These are phyloP conservation scores for Penicillium expansum DNA, from an alignment of 2,329 filamentous ascomycete species.

Conservation along the genomic window DNA sequence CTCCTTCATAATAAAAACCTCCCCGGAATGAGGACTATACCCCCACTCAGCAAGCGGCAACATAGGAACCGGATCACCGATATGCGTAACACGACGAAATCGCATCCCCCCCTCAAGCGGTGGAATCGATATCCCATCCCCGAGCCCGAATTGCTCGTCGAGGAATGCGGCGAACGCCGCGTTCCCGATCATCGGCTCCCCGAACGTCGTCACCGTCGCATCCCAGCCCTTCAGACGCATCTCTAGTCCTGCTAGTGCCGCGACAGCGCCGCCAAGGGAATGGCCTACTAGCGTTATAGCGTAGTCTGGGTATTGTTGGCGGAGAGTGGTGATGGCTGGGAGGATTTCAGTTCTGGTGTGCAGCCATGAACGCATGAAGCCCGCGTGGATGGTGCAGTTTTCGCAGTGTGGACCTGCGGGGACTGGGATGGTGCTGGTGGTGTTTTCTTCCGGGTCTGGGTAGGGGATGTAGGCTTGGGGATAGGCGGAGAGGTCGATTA, in stretches of 20 bases:
- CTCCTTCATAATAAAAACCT: slow-evolving; percentile 77
- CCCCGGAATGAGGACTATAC: slow-evolving; percentile 78
- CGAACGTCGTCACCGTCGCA: slow-evolving; percentile 82
- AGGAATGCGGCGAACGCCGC: slow-evolving; percentile 52
- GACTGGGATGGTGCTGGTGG: slow-evolving; percentile 24
- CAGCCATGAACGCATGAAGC: slow-evolving; percentile 83
- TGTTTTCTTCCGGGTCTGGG: slow-evolving; percentile 46
- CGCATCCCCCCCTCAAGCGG: neutral
- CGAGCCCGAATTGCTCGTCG: slow-evolving; percentile 51
- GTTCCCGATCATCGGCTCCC: slow-evolving; percentile 70
- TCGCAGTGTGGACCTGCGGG: slow-evolving; percentile 58
- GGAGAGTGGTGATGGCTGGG: slow-evolving; percentile 60
- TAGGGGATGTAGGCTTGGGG: slow-evolving; percentile 92
- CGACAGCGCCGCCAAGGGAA: slow-evolving; percentile 88
- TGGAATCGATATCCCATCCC: slow-evolving; percentile 18
- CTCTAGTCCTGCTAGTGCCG: slow-evolving; percentile 81
- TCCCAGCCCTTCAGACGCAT: slow-evolving; percentile 73
- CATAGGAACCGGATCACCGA: slow-evolving; percentile 81
- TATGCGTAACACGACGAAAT: slow-evolving; percentile 81
- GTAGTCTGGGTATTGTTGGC: slow-evolving; percentile 65
- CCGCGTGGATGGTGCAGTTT: slow-evolving; percentile 90
- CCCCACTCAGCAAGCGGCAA: slow-evolving; percentile 86
- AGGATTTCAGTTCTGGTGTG: slow-evolving; percentile 69
- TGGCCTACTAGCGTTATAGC: slow-evolving; percentile 80
- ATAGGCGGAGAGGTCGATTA: slow-evolving; percentile 83